A percentile compares a stretch with the other conserved stretches of the same genome.
Evolutionary conservation across 2,329 filamentous ascomycete genomes (phyloP).

Genomic region (Alternaria metachromatica): DNA sequence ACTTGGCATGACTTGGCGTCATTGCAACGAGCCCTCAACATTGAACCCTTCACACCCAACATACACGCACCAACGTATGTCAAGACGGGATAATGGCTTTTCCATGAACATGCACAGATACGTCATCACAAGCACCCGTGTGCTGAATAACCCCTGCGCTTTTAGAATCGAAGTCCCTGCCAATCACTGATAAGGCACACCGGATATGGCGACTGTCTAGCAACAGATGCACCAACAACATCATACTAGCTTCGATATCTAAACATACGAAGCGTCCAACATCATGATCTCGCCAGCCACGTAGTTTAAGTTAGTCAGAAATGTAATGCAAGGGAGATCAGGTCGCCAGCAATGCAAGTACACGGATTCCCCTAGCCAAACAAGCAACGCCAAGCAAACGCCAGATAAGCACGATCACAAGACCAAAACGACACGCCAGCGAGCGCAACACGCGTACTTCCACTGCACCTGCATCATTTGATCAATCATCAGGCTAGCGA

Average conservation of each 20-base stretch:
- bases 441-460: background rate
- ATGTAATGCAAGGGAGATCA: background rate
- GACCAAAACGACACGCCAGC: background rate
- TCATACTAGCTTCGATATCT: background rate
- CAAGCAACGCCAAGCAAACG: background rate
- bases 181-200: background rate
- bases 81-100: background rate
- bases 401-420: background rate
- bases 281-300: background rate
- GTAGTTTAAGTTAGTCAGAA: background rate
- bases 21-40: background rate
- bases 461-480: background rate
- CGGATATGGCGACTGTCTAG: background rate
- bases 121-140: background rate
- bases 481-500: background rate
- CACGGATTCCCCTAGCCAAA: background rate
- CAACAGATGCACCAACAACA: background rate
- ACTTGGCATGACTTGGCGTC: background rate
- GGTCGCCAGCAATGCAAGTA: background rate
- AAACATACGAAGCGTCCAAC: background rate
- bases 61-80: background rate
- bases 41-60: background rate
- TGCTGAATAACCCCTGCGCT: background rate
- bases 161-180: too few species aligned
- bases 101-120: background rate